phyloP scores from a whole-genome alignment of 768 basidiomycete species.

The Pleurotus sapidus region DNA sequence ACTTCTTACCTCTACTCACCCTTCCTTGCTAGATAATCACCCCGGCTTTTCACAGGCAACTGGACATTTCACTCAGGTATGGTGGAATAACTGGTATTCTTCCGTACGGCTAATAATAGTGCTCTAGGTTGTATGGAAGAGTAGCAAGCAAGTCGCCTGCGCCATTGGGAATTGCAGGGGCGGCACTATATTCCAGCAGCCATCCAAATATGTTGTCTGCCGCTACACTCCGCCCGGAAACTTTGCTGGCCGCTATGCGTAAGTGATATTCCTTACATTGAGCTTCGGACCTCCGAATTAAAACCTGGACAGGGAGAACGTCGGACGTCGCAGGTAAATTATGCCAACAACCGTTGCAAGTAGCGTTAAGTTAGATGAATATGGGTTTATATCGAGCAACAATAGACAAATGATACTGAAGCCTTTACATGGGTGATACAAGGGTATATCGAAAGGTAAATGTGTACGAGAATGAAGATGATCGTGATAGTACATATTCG shows the following conservation, averaged over 20 bases:
- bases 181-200: conserved; percentile 19
- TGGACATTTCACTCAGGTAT: conserved; percentile 30
- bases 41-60: conserved; percentile 22
- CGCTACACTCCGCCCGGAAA: conserved; percentile 27
- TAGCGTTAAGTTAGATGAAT: too few species aligned
- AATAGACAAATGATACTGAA: too few species aligned
- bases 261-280: not conserved
- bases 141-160: conserved; percentile 45
- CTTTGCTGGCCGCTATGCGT: conserved; percentile 20
- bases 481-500: too few species aligned
- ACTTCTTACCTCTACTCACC: not conserved
- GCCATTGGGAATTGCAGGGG: conserved; percentile 36
- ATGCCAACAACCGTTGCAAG: too few species aligned
- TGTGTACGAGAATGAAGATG: too few species aligned
- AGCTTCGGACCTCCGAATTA: too few species aligned
- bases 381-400: too few species aligned
- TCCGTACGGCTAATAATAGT: not conserved
- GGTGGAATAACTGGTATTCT: not conserved
- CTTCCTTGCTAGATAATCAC: conserved; percentile 17
- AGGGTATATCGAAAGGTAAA: too few species aligned
- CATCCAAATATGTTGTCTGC: conserved; percentile 23
- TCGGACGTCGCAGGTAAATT: conserved; percentile 8
- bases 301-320: conserved; percentile 4
- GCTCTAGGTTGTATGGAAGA: conserved; percentile 51
- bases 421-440: too few species aligned